Evolutionary conservation across 441 rosid genomes (phyloP), one percentile per base, ranked within the genome.

Genomic region (Biscutella auriculata): DNA sequence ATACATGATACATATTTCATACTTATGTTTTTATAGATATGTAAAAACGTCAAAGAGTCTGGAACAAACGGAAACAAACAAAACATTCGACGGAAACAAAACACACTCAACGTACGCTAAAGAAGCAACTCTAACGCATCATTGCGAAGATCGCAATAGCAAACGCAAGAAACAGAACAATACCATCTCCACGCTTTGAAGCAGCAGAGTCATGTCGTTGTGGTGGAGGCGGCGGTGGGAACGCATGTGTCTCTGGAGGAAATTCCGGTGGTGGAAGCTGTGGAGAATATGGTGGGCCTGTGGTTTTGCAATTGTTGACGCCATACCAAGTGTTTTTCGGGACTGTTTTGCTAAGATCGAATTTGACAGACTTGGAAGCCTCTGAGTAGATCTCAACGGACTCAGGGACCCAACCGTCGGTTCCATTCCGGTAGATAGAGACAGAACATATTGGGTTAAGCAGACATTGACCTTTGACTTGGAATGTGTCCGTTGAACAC

Each of bases 351-450:
- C 69, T 33, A 50, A 78, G 76, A 56, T 76, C 70, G 62, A 86
- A 89, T 3, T 80, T 73, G 1, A 81, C 73, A 13, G 83, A 19
- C 57, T 42, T 72, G 1, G 77, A 54, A 42, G 77, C 50, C 27
- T 75, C 40, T 16, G 93, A 82, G 40, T 62, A 76, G 37, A 89
- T 66, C 16, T 80, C 73, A 44, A 89, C 75, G 15, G 63, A 62
- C 48, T 67, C 76, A 0, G 95, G 97, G 53, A 73, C 71, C 94
- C 95, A 89, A 30, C 91, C 88, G 45, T 89, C 88, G 5, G 69
- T 57, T 52, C 95, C 88, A 5, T 59, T 62, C 49, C 80, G 70
- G 57, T 82, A 69, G 49, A 89, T 44, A 66, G 76, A 86, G 6
- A 84, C 53, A 53, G 75, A 81, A 63, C 97, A 89, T 5, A 89